Base-by-base conservation (phyloP, 805 yeast genomes). In the Monosporozyma servazzii region DNA sequence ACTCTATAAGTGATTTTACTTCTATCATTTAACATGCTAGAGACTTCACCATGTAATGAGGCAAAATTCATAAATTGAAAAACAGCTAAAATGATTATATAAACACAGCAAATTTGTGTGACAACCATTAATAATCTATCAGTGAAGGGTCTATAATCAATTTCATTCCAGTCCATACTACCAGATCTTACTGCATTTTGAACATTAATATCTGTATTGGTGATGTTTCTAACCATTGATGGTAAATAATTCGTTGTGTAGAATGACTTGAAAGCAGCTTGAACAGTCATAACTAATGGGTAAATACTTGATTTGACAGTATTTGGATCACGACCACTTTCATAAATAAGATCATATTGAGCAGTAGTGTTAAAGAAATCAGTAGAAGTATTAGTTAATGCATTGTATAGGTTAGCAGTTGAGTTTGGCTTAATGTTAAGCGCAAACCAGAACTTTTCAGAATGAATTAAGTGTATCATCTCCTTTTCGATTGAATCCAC, bases 61-160 rank as follows among this genome's bases (percentile, higher is more conserved):
- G 68, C 69, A 62, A 82, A 82, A 71, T 84, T 76, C 44, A 66
- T 76, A 59, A 84, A 77, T 58, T 82, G 84, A 75, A 86, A 83
- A 61, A 86, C 83, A 4, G 91, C 80, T 50, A 85, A 65, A 61
- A 86, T 80, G 56, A 86, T 75, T 61, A 82, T 70, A 62, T 80
- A 86, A 63, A 86, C 83, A 53, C 85, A 74, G 51, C 95, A 93
- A 54, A 86, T 81, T 65, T 86, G 91, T 2, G 80, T 66, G 6
- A 89, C 88, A 0, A 88, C 88, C 33, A 76, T 55, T 17, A 82
- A 62, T 5, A 78, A 78, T 3, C 78, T 71, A 58, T 79, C 70
- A 1, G 65, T 64, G 48, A 69, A 71, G 2, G 86, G 85, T 17
- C 72, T 69, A 48, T 71, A 65, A 59, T 85, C 88, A 3, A 60